Percentiles rank a stretch among this genome's conserved stretches.
These are phyloP conservation scores for Pseudogymnoascus sp. DNA, from an alignment of 2,329 filamentous ascomycete species.

Conservation along the genomic window DNA sequence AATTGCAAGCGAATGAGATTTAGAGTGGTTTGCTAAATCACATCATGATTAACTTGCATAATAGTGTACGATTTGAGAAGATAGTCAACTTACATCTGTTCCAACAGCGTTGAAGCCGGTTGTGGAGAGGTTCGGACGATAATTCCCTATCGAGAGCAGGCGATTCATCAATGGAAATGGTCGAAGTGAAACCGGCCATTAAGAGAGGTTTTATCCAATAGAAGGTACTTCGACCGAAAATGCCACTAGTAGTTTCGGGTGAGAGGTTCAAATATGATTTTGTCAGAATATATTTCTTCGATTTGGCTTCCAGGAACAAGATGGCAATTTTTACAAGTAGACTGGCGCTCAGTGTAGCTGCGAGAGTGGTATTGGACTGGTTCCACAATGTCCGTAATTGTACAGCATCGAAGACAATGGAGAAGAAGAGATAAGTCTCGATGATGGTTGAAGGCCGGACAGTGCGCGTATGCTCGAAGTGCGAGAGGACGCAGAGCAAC, in stretches of 20 bases:
- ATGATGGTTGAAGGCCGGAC: conserved; percentile 38
- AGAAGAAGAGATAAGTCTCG: conserved; percentile 35
- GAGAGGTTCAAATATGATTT: conserved; percentile 20
- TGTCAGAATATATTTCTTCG: conserved; percentile 34
- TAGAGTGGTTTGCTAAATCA: neutral
- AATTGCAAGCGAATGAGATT: neutral
- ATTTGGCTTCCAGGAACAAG: conserved; percentile 32
- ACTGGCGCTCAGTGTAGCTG: conserved; percentile 21
- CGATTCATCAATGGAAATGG: neutral
- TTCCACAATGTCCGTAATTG: conserved; percentile 39
- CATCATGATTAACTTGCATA: neutral
- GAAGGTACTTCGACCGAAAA: conserved; percentile 30
- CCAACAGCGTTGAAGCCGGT: neutral
- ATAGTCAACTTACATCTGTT: neutral
- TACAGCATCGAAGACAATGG: conserved; percentile 37
- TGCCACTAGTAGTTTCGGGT: conserved; percentile 26
- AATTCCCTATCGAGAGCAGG: neutral
- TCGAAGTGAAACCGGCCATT: neutral
- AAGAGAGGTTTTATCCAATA: conserved; percentile 30
- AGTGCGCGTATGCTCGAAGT: conserved; percentile 30
- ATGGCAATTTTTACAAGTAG: conserved; percentile 27
- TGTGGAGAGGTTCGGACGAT: neutral
- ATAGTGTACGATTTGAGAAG: neutral
- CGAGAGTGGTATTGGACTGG: conserved; percentile 16
- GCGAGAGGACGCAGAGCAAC: conserved; percentile 27